Conservation (phyloP, 1,284 basidiomycete genomes). For the Trametes hirsuta region DNA sequence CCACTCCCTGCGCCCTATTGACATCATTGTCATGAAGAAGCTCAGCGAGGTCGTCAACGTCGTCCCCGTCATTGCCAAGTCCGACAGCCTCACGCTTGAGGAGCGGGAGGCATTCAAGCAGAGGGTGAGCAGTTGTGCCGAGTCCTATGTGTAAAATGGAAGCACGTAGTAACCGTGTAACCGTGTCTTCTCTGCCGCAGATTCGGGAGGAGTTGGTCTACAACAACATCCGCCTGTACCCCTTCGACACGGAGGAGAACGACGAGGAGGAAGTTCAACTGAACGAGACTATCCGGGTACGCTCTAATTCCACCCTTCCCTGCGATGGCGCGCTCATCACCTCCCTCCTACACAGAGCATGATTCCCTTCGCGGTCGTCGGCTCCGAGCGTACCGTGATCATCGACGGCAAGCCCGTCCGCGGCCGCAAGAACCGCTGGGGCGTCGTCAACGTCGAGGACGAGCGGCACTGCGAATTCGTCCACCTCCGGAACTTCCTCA, state of each 20-base stretch:
- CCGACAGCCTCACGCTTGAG: slow-evolving; percentile 93
- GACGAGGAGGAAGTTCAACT: slow-evolving; percentile 91
- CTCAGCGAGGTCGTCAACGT: slow-evolving; percentile 98
- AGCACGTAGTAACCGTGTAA: not conserved
- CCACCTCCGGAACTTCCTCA: slow-evolving; percentile 96
- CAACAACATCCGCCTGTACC: slow-evolving; percentile 94
- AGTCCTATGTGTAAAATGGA: too few relatives aligned
- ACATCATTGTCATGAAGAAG: slow-evolving; percentile 99
- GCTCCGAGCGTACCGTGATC: slow-evolving; percentile 92
- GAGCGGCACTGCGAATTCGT: slow-evolving; percentile 98
- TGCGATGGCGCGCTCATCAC: not conserved
- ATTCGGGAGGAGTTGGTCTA: slow-evolving; percentile 93
- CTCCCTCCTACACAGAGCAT: slow-evolving; percentile 60
- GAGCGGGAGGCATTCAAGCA: slow-evolving; percentile 94
- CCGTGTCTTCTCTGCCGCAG: slow-evolving; percentile 39
- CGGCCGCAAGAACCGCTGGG: slow-evolving; percentile 97
- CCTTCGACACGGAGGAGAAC: slow-evolving; percentile 96
- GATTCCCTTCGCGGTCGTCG: slow-evolving; percentile 96
- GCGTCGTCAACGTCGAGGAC: slow-evolving; percentile 97
- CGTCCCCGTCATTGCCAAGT: slow-evolving; percentile 97
- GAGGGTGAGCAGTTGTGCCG: slow-evolving; percentile 52
- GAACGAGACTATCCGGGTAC: slow-evolving; percentile 88
- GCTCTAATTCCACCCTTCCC: slow-evolving; percentile 32
- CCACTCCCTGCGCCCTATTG: slow-evolving; percentile 90
- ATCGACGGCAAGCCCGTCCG: slow-evolving; percentile 96